These are phyloP conservation scores for Nicotiana attenuata DNA, from an alignment of 257 asterid species.

Conservation along the genomic window DNA sequence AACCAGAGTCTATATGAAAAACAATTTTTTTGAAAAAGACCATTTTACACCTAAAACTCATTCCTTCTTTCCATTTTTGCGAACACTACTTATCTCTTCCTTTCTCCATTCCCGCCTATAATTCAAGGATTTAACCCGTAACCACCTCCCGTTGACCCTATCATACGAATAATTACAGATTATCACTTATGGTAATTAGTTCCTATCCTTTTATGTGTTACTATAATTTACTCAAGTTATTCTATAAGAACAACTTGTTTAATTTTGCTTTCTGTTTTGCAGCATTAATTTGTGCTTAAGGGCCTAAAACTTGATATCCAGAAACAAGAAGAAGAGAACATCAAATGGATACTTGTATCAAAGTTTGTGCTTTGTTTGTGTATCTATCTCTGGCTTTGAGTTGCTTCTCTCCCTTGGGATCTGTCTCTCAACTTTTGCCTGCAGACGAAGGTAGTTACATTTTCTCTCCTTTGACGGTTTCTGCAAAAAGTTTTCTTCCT, in stretches of 20 bases:
- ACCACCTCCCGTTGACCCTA: background rate
- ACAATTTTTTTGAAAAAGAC: no score
- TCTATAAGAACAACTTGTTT: background rate
- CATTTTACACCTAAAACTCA: background rate
- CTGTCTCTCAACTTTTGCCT: slow-evolving; percentile 10
- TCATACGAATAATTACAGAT: background rate
- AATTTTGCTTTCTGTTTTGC: background rate
- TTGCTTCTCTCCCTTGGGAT: background rate
- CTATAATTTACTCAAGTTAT: no score
- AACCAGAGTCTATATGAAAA: background rate
- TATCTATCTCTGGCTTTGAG: background rate
- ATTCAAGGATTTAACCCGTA: background rate
- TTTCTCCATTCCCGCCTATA: slow-evolving; percentile 3
- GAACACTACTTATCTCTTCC: background rate
- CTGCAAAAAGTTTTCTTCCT: background rate
- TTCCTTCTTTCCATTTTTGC: background rate
- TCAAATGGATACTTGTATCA: background rate
- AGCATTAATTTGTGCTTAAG: background rate
- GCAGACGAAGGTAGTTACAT: slow-evolving; percentile 10
- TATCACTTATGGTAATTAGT: background rate
- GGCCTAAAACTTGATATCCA: background rate
- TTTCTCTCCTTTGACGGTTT: background rate
- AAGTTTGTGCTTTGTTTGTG: background rate
- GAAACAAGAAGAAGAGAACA: background rate
- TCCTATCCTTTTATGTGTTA: background rate